Base-by-base conservation (phyloP, 805 yeast genomes). In the Zygosaccharomyces kombuchaensis region DNA sequence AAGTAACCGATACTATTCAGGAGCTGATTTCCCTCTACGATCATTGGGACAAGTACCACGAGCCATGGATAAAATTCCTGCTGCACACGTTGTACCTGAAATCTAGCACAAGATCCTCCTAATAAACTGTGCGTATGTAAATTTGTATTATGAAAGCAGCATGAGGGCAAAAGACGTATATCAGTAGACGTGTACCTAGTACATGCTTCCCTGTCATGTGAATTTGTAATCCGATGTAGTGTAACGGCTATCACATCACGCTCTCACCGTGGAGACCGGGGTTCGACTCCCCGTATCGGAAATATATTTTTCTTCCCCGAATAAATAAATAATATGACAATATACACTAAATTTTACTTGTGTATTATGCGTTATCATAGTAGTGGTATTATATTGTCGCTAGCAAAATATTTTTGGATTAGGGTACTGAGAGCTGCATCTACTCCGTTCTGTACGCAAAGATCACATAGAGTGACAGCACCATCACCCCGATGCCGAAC, bases 21-120 rank as follows among this genome's bases (percentile, higher is more conserved):
- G 96, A 89, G 55, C 68, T 89, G 58, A 74, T 91, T 34, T 80
- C 85, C 3, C 65, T 90, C 2, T 91, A 90, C 61, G 90, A 87
- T 39, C 75, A 79, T 6, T 90, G 97, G 96, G 88, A 85, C 53
- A 63, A 78, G n/a, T 89, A 86, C 58, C 87, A 86, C 56, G 96
- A 87, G 60, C 72, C 70, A 26, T 63, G 69, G 51, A 76, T 80
- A 14, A 73, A 78, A 47, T 65, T 61, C 25, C 43, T 66, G 29
- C 42, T 66, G 31, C 68, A 65, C 43, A 55, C 64, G 4, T 45
- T 66, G 27, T 66, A 66, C 45, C 43, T 63, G 31, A 48, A 60
- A 17, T 31, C 46, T 2, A 37, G 22, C 30, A 9, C 36, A 6
- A 40, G 36, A 14, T 22, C 36, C 6, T 21, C 27, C 12, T 40